These are phyloP conservation scores for Rhodotorula sp. DNA, from an alignment of 1,284 basidiomycete genomes.

Conservation along the genomic window DNA sequence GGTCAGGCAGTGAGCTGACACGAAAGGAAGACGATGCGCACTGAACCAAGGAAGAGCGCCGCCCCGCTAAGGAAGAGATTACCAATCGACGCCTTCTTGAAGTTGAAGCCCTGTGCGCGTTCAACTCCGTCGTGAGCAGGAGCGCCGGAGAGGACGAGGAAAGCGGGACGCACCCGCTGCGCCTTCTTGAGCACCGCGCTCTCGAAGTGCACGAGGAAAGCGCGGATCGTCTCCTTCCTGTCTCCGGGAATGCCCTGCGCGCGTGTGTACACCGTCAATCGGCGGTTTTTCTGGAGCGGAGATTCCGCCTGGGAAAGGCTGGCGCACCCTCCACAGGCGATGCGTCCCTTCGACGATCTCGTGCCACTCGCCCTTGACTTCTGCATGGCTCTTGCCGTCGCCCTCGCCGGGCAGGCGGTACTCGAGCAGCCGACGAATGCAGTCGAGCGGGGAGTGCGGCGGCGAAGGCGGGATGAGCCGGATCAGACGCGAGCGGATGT, in stretches of 20 bases:
- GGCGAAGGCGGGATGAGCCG: slow-evolving; percentile 55
- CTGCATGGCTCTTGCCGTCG: slow-evolving; percentile 44
- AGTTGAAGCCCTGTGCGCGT: slow-evolving; percentile 86
- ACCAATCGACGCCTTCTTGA: slow-evolving; percentile 67
- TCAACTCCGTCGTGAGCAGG: background rate
- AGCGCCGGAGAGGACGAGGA: background rate
- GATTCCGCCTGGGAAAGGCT: background rate
- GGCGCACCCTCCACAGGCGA: slow-evolving; percentile 68
- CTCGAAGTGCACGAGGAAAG: slow-evolving; percentile 51
- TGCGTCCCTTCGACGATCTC: slow-evolving; percentile 90
- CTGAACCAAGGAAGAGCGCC: slow-evolving; percentile 79
- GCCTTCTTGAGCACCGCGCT: slow-evolving; percentile 36
- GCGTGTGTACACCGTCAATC: no score
- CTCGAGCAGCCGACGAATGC: slow-evolving; percentile 43
- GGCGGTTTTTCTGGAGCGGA: background rate
- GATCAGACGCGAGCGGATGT: slow-evolving; percentile 55
- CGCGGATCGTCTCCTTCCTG: slow-evolving; percentile 85
- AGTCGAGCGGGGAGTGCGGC: slow-evolving; percentile 27
- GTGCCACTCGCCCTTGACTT: slow-evolving; percentile 52
- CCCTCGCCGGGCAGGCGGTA: slow-evolving; percentile 59
- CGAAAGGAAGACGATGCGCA: slow-evolving; percentile 52
- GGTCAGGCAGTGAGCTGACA: slow-evolving; percentile 36
- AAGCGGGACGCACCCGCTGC: slow-evolving; percentile 6
- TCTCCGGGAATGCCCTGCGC: slow-evolving; percentile 75
- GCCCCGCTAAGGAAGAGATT: slow-evolving; percentile 67